These are phyloP conservation scores for Lactifluus rugatus DNA, from an alignment of 768 basidiomycete genomes.

Conservation along the genomic window DNA sequence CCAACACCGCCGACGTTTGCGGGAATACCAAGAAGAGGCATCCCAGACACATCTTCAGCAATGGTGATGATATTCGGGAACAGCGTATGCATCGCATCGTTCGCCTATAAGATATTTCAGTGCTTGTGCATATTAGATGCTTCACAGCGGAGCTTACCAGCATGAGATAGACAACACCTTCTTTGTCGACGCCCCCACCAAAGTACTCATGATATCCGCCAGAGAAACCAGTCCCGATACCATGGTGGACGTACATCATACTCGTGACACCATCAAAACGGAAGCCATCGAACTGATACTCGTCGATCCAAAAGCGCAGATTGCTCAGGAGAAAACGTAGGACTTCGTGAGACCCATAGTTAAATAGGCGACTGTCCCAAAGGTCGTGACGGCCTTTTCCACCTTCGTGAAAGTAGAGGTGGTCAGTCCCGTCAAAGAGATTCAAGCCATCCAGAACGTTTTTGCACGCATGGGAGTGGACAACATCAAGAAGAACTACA, in stretches of 20 bases:
- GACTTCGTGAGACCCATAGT: constrained; percentile 93
- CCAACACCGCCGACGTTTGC: constrained; percentile 81
- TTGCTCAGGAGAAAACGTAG: constrained; percentile 92
- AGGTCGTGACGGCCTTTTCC: constrained; percentile 85
- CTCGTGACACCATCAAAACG: constrained; percentile 98
- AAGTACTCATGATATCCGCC: constrained; percentile 99
- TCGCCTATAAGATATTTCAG: constrained; percentile 52
- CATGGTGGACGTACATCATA: constrained; percentile 99
- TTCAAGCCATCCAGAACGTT: constrained; percentile 95
- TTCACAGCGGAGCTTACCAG: constrained; percentile 48
- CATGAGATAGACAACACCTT: constrained; percentile 95
- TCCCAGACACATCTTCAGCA: constrained; percentile 98
- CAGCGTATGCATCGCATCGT: constrained; percentile 75
- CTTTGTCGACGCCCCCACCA: constrained; percentile 71
- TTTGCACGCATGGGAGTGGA: constrained; percentile 98
- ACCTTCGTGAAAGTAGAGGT: constrained; percentile 95
- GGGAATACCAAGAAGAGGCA: constrained; percentile 87
- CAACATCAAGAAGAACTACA: constrained; percentile 89
- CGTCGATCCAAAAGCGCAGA: constrained; percentile 89
- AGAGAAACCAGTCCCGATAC: constrained; percentile 95
- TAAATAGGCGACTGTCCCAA: constrained; percentile 97
- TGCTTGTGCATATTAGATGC: background rate
- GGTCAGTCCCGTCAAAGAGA: constrained; percentile 94
- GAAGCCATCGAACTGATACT: constrained; percentile 95
- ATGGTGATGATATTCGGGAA: constrained; percentile 82